Evolutionary conservation across 1,284 basidiomycete species (phyloP).

Genomic region (Melampsora americana): DNA sequence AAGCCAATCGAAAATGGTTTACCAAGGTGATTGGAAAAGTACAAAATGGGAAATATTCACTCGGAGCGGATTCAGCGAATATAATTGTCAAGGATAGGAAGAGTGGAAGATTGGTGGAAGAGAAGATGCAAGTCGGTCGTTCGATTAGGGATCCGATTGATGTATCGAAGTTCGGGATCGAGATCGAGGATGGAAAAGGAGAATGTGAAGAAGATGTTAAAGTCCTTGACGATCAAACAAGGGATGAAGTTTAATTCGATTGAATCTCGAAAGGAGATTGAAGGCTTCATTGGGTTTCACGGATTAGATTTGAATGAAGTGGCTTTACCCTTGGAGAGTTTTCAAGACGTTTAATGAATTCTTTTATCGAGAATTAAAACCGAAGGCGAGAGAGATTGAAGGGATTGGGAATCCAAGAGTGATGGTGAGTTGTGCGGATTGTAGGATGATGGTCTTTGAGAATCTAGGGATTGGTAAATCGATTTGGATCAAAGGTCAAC

Average conservation of each 20-base stretch:
- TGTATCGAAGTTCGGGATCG: conserved; percentile 82
- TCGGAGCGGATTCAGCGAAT: conserved; percentile 64
- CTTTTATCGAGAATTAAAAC: conserved; percentile 87
- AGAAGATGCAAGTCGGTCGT: conserved; percentile 93
- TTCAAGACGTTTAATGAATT: conserved; percentile 69
- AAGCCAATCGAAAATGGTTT: conserved; percentile 96
- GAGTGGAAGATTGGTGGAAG: conserved; percentile 89
- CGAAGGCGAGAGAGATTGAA: conserved; percentile 73
- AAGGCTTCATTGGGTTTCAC: conserved; percentile 84
- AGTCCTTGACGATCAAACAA: conserved; percentile 88
- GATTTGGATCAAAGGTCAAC: conserved; percentile 95
- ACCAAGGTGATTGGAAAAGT: conserved; percentile 69
- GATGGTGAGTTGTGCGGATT: conserved; percentile 85
- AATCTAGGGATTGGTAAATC: conserved; percentile 76
- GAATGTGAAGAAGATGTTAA: conserved; percentile 66
- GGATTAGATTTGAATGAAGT: conserved; percentile 78
- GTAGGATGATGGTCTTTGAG: conserved; percentile 88
- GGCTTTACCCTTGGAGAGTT: conserved; percentile 71
- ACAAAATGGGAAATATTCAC: conserved; percentile 72
- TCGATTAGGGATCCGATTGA: conserved; percentile 78
- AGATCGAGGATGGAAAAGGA: conserved; percentile 80
- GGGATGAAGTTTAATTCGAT: conserved; percentile 87
- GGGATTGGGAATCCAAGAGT: conserved; percentile 68
- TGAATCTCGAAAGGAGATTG: conserved; percentile 77
- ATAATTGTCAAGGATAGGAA: conserved; percentile 76